Conservation (phyloP, 2,329 filamentous ascomycete species). For the Clarireedia paspali region DNA sequence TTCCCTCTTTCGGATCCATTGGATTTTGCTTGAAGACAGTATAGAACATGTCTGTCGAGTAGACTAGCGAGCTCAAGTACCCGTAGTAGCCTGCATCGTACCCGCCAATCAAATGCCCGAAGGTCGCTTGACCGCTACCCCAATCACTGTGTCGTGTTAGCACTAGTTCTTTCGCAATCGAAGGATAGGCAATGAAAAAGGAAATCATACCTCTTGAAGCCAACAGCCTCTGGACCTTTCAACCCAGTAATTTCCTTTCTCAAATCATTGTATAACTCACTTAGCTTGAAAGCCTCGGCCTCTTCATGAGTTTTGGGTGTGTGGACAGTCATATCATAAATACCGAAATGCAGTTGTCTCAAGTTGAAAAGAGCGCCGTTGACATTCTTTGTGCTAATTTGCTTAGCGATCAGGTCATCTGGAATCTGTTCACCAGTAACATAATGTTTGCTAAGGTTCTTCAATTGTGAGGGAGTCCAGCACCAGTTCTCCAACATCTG, state of each 20-base stretch:
- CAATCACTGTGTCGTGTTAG: slow-evolving; percentile 35
- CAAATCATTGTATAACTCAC: slow-evolving; percentile 63
- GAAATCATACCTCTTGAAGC: slow-evolving; percentile 30
- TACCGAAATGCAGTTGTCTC: slow-evolving; percentile 70
- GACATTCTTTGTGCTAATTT: slow-evolving; percentile 72
- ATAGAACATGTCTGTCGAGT: slow-evolving; percentile 82
- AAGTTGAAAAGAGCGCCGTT: slow-evolving; percentile 75
- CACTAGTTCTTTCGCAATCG: not conserved
- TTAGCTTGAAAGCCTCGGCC: slow-evolving; percentile 57
- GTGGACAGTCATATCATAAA: slow-evolving; percentile 79
- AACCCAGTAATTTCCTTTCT: slow-evolving; percentile 64
- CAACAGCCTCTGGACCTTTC: slow-evolving; percentile 63
- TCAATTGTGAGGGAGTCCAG: slow-evolving; percentile 59
- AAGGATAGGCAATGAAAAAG: not conserved
- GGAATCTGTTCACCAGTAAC: slow-evolving; percentile 62
- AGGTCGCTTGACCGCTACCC: slow-evolving; percentile 73
- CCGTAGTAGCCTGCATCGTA: slow-evolving; percentile 83
- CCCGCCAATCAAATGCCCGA: slow-evolving; percentile 75
- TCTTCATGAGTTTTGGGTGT: slow-evolving; percentile 60
- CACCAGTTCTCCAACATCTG: slow-evolving; percentile 75
- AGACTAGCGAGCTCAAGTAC: slow-evolving; percentile 68
- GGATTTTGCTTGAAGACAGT: slow-evolving; percentile 69
- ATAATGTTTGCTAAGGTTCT: slow-evolving; percentile 66
- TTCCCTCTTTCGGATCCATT: slow-evolving; percentile 67
- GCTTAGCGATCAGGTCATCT: slow-evolving; percentile 64